These are phyloP conservation scores for Cordyceps fumosorosea DNA, from an alignment of 2,329 filamentous ascomycete species.

Conservation along the genomic window DNA sequence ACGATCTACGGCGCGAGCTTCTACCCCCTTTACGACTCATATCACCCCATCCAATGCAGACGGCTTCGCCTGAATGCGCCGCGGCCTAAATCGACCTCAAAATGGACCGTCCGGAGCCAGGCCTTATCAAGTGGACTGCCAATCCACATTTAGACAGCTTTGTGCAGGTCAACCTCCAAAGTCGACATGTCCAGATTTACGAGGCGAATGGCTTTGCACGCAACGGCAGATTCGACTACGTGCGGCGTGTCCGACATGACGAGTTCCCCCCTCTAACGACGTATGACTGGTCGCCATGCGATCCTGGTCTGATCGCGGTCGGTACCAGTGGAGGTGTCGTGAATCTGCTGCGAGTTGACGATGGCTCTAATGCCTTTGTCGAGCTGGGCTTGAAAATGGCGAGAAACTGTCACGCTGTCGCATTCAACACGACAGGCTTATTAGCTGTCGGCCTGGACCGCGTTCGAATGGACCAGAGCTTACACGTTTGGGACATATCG, in stretches of 20 bases:
- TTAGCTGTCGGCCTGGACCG: constrained; percentile 74
- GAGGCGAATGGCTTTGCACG: constrained; percentile 55
- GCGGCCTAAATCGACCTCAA: background rate
- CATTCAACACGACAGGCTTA: constrained; percentile 65
- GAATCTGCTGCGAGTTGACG: constrained; percentile 65
- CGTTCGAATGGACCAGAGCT: constrained; percentile 72
- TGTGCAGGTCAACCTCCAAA: constrained; percentile 58
- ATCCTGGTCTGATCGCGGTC: constrained; percentile 63
- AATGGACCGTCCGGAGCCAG: constrained; percentile 56
- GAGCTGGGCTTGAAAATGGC: constrained; percentile 68
- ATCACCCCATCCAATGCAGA: background rate
- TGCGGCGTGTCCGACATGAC: constrained; percentile 51
- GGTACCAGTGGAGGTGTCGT: constrained; percentile 71
- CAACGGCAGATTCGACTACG: constrained; percentile 50
- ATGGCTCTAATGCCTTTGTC: constrained; percentile 57
- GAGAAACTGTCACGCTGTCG: constrained; percentile 72
- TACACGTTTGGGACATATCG: constrained; percentile 77
- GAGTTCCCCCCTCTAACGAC: constrained; percentile 58
- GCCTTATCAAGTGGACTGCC: constrained; percentile 61
- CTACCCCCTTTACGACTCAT: background rate
- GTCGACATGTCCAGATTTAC: constrained; percentile 56
- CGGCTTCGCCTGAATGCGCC: background rate
- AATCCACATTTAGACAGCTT: constrained; percentile 53
- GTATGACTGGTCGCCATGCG: constrained; percentile 59
- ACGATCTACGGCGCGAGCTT: background rate